Evolutionary conservation across 495 filamentous ascomycete species (phyloP).

Genomic region (Penicillium lividum): DNA sequence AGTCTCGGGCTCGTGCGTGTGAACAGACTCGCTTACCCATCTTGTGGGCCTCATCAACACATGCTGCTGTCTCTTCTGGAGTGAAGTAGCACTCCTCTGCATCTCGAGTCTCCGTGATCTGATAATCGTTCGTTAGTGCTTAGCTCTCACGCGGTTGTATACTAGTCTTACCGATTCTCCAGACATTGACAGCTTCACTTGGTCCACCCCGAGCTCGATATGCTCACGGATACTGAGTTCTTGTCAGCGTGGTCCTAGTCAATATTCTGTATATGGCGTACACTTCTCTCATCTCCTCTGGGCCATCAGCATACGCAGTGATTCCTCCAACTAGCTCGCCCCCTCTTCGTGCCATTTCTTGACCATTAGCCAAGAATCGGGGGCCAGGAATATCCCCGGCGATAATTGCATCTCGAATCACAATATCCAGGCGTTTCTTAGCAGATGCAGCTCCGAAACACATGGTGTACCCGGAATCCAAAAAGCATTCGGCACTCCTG

Average conservation of each 20-base stretch:
- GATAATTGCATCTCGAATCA: conserved; percentile 57
- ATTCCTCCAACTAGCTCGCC: conserved; percentile 50
- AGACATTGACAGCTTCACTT: conserved; percentile 55
- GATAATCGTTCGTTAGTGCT: conserved; percentile 6
- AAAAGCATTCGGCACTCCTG: conserved; percentile 41
- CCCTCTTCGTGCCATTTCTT: conserved; percentile 48
- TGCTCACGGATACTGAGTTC: conserved; percentile 38
- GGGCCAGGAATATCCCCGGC: conserved; percentile 54
- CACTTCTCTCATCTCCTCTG: conserved; percentile 46
- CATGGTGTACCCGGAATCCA: conserved; percentile 50
- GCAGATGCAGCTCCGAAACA: conserved; percentile 55
- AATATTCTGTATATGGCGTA: neutral
- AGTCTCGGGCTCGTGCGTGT: conserved; percentile 50
- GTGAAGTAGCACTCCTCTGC: conserved; percentile 52
- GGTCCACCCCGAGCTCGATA: conserved; percentile 48
- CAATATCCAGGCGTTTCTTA: conserved; percentile 49
- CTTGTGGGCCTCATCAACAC: conserved; percentile 52
- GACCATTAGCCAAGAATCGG: conserved; percentile 48
- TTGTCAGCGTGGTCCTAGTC: neutral
- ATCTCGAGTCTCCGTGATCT: conserved; percentile 38
- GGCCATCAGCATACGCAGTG: conserved; percentile 49
- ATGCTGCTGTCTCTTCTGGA: conserved; percentile 50
- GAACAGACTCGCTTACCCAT: conserved; percentile 47
- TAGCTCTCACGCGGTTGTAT: too few species aligned
- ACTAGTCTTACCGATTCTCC: conserved; percentile 39